Evolutionary conservation across 2,329 filamentous ascomycete genomes (phyloP), one percentile per base, ranked within the genome.

Genomic region (Thermothelomyces thermophilus): DNA sequence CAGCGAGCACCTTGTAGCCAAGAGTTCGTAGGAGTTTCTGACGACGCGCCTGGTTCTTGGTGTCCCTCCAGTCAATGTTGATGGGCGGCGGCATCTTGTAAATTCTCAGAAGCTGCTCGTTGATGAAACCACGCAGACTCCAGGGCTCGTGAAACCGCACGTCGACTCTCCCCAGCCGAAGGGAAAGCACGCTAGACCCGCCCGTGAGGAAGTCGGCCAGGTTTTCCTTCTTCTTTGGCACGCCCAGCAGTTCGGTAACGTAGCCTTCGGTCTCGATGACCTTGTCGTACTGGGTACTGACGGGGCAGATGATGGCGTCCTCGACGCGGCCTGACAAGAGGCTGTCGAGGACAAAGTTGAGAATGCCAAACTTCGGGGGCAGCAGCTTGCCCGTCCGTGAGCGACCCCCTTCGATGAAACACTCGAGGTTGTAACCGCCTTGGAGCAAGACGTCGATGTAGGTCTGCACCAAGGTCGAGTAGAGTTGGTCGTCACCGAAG

Each of bases 251-350:
- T 66, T 98, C 93, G 30, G 84, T 93, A 39, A 97, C 91, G 63
- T 98, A 98, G 5, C 90, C 93, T 67, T 95, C 90, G 1, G 94
- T 95, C 67, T 98, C 93, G 52, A 98, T 94, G 49, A 98, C 93
- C 64, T 97, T 98, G 73, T 98, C 93, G 64, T 98, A 98, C 65
- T 98, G 93, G 0, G 90, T 96, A 66, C 87, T 94, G 40, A 98
- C 93, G 0, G 93, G 93, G 60, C 91, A 95, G 46, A 98, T 89
- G 36, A 96, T 87, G 28, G 89, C 84, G 66, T 98, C 93, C 41
- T 94, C 76, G 0, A 95, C 90, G 6, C 90, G 79, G 0, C 90
- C 90, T 0, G 88, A 94, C 5, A 96, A 71, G 13, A 98, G 76
- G 58, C 89, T 94, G 59, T 98, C 93, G 16, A 98, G 72, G 34